Base-by-base conservation (phyloP, 768 basidiomycete species). In the Suillus variegatus region DNA sequence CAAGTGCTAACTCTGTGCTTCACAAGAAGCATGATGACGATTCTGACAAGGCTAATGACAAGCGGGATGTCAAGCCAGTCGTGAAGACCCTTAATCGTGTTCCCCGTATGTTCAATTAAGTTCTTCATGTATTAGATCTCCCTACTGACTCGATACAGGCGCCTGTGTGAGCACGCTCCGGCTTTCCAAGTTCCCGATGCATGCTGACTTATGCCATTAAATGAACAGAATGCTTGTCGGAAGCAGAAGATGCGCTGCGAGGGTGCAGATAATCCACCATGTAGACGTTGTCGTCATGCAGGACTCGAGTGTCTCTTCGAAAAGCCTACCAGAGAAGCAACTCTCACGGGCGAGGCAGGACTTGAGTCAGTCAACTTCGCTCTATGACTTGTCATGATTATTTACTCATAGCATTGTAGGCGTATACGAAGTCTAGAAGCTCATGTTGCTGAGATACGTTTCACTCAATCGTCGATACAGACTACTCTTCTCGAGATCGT, bases 221-320 rank as follows among this genome's bases (percentile, higher is more conserved):
- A 60, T 52, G 51, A 61, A 49, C 75, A 95, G 94, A 96, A 96
- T 88, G 93, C 94, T 20, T 97, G 95, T 77, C 84, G 95, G 70
- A 93, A 94, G 73, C 95, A 96, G 82, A 97, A 97, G 81, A 97
- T 97, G 96, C 85, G 95, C 70, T 98, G 95, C 74, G 94, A 96
- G 76, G 95, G 94, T 2, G 96, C 95, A 18, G 96, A 97, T 75
- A 95, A 93, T 72, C 95, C 96, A 32, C 96, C 96, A n/a, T 98
- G 96, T 78, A 89, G 92, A 72, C 88, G 96, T 52, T 98, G 96
- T 79, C 85, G 93, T 40, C 91, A 94, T 71, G 90, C 92, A 22
- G 92, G 93, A 3, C 82, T 97, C 14, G 93, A 95, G 49, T 98
- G 96, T 79, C 83, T 97, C 41, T 97, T 98, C 75, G 96, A 98